Evolutionary conservation across 106 monocot species (phyloP), one percentile per base, ranked within the genome.

Genomic region (Dioscorea zingiberensis): DNA sequence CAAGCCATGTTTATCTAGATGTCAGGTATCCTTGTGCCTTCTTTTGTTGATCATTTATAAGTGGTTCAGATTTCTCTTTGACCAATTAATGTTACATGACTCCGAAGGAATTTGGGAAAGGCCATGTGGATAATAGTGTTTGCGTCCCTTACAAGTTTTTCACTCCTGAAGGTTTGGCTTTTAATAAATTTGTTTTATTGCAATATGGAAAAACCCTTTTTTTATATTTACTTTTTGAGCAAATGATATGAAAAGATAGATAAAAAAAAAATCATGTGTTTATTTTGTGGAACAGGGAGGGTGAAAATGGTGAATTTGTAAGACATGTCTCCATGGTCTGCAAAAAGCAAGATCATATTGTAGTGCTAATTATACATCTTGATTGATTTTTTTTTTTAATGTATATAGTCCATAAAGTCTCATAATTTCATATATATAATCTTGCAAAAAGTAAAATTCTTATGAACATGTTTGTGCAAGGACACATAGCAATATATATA

Each of bases 121-220:
- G 90, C 11, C 84, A 87, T 71, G 53, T 77, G 38, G 71, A 76
- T 56, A 72, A 75, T 51, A 51, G 90, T 16, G 24, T 84, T 32
- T 86, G 82, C 26, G 72, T 94, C 45, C 90, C 94, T 18, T 90
- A 82, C 71, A 47, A 77, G 73, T 94, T 87, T 80, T 75, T 87
- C 80, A 84, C 79, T 16, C 77, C 84, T 23, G 70, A 87, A 80
- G 87, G 87, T 16, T 71, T 26, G 3, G 65, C 13, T 4, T 7
- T 32, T 22, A n/a, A n/a, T n/a, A n/a, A 14, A 12, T 44, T 46
- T 49, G 30, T 30, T 25, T 46, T 45, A 19, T 16, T 13, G 19
- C 0, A n/a, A n/a, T n/a, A n/a, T n/a, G n/a, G n/a, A n/a, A n/a
- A n/a, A n/a, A n/a, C n/a, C n/a, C n/a, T n/a, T n/a, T n/a, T n/a